Base-by-base conservation (phyloP, 2,329 filamentous ascomycete genomes). In the Juglanconis sp. region DNA sequence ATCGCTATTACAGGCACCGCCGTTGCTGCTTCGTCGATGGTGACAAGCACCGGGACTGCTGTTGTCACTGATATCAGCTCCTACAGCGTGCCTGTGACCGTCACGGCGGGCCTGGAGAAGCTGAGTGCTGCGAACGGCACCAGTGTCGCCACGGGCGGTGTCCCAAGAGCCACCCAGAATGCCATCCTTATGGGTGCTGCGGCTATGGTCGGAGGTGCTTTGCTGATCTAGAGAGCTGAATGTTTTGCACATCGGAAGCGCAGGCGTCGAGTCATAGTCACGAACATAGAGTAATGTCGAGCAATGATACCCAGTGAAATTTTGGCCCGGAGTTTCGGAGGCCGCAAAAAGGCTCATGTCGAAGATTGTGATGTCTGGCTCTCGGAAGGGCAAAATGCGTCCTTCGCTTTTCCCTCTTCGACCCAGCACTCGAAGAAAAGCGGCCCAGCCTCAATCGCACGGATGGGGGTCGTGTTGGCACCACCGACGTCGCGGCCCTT, bases 361-460 rank as follows among this genome's bases (percentile, higher is more conserved):
- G 61, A 52, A 15, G 55, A 52, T 7, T 42, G 42, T 24, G 54
- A 52, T 32, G 44, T 44, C 7, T 48, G 54, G 42, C 36, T 36
- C 32, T 31, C 44, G 32, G 57, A 61, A 3, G 13, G n/a, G n/a
- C 13, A 52, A 11, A 64, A 46, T 1, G 52, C 40, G 13, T 44
- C 4, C 77, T 82, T 68, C 68, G 78, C 48, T 69, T 81, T 67
- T 74, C 82, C 65, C 78, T 88, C 74, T 72, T 91, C 76, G 65
- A 89, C 71, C 86, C 88, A 78, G 76, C 88, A 80, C 77, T 89
- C 87, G 71, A 88, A 79, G 74, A 88, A 79, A 58, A 91, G 67
- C 64, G 87, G 78, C 50, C 87, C 79, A 54, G 86, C 79, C 60
- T 79, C 78, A 1, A 86, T 80, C 5, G 81, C 75, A 38, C 83